Percentiles rank a stretch among this genome's conserved stretches.
These are phyloP conservation scores for Boletus subluridellus DNA, from an alignment of 1,284 basidiomycete genomes.

Conservation along the genomic window DNA sequence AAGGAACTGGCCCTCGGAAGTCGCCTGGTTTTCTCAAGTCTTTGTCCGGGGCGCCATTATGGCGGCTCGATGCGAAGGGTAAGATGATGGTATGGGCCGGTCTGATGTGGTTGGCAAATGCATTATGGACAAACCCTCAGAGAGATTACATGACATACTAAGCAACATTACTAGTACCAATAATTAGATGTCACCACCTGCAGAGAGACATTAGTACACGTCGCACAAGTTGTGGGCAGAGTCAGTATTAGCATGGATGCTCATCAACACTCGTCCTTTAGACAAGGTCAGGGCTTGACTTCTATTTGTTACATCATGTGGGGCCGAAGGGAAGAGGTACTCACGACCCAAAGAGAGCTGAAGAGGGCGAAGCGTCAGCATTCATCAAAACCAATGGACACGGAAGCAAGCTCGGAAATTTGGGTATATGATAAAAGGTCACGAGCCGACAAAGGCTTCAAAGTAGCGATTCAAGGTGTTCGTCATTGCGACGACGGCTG, in stretches of 20 bases:
- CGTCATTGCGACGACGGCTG: conserved; percentile 45
- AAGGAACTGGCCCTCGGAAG: conserved; percentile 31
- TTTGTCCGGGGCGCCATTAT: conserved; percentile 33
- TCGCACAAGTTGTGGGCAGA: neutral
- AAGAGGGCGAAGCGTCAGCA: conserved; percentile 10
- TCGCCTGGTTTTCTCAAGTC: conserved; percentile 28
- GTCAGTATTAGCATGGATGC: conserved; percentile 82
- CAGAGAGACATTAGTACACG: conserved; percentile 14
- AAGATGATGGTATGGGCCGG: conserved; percentile 36
- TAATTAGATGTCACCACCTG: conserved; percentile 3
- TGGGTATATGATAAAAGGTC: conserved; percentile 74
- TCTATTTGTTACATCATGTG: conserved; percentile 70
- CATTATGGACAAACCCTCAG: conserved; percentile 49
- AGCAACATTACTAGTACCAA: neutral
- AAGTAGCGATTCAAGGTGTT: conserved; percentile 81
- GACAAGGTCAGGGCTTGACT: conserved; percentile 84
- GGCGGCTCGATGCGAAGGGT: conserved; percentile 31
- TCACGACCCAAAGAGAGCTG: conserved; percentile 34
- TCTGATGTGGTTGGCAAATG: conserved; percentile 56
- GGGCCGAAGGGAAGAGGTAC: conserved; percentile 27
- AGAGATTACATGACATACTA: conserved; percentile 2
- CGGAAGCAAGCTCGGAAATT: conserved; percentile 66
- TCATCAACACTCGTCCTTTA: conserved; percentile 69
- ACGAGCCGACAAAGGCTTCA: conserved; percentile 60
- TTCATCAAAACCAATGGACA: neutral